Percentiles rank a stretch among this genome's conserved stretches.
These are phyloP conservation scores for Hypocreales sp. DNA, from an alignment of 2,329 filamentous ascomycete genomes.

Conservation along the genomic window DNA sequence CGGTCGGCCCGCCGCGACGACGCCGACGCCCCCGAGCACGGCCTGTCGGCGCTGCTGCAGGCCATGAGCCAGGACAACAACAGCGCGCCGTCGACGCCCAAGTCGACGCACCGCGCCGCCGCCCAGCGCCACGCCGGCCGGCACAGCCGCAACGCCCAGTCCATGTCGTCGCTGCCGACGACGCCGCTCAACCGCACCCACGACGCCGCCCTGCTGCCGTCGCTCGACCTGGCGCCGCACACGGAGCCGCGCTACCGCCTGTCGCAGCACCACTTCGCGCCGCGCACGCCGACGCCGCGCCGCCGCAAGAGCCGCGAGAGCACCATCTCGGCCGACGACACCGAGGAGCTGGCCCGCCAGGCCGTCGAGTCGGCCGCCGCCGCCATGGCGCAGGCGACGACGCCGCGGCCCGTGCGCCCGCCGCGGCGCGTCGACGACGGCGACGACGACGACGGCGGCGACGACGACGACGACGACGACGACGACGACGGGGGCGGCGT, in stretches of 20 bases:
- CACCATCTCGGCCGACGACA: conserved; percentile 60
- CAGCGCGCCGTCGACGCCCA: conserved; percentile 59
- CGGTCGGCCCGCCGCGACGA: conserved; percentile 25
- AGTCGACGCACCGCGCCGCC: conserved; percentile 26
- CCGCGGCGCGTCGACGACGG: conserved; percentile 5
- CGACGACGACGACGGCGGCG: conserved; percentile 12
- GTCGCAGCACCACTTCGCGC: conserved; percentile 20
- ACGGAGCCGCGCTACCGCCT: conserved; percentile 38
- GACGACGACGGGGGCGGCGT: conserved; percentile 28
- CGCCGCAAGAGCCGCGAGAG: conserved; percentile 62
- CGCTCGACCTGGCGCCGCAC: conserved; percentile 45
- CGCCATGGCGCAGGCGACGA: conserved; percentile 12
- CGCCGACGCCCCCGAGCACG: conserved; percentile 35
- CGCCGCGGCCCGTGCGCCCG: conserved; percentile 12
- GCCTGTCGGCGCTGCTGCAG: conserved; percentile 67
- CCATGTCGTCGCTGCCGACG: conserved; percentile 68
- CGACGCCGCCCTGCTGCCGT: conserved; percentile 41
- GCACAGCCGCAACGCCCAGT: conserved; percentile 65
- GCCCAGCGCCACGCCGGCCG: conserved; percentile 35
- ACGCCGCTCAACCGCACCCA: conserved; percentile 48
- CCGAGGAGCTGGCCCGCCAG: conserved; percentile 39
- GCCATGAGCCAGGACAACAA: conserved; percentile 50
- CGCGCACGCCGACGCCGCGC: conserved; percentile 27
- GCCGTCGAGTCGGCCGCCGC: conserved; percentile 38
- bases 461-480: conserved; percentile 5